Conservation (phyloP, 352 stramenopile species). For the Blastocystis sp. region DNA sequence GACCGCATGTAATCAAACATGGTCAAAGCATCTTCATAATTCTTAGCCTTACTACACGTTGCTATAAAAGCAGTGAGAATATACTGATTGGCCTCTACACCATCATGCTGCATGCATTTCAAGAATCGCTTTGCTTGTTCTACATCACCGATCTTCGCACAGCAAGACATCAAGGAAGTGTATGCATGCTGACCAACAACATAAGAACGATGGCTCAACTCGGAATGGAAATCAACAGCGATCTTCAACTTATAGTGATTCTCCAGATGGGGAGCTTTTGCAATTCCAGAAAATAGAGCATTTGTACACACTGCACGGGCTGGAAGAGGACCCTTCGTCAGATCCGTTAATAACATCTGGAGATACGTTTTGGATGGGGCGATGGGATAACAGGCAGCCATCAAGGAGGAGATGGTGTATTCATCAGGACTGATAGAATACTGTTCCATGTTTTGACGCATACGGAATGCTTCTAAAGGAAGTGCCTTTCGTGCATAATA, state of each 20-base stretch:
- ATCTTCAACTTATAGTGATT: conserved; percentile 64
- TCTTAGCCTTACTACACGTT: conserved; percentile 63
- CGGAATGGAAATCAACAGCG: conserved; percentile 48
- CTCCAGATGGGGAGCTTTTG: conserved; percentile 63
- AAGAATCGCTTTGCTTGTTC: conserved; percentile 57
- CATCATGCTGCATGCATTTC: neutral
- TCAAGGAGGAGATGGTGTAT: conserved; percentile 66
- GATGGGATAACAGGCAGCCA: conserved; percentile 56
- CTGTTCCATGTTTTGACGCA: conserved; percentile 63
- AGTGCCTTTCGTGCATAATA: conserved; percentile 67
- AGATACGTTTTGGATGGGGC: conserved; percentile 61
- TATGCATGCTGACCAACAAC: conserved; percentile 64
- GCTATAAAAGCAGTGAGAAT: conserved; percentile 64
- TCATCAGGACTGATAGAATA: conserved; percentile 58
- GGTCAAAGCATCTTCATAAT: conserved; percentile 47
- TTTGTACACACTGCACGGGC: conserved; percentile 61
- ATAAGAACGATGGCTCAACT: conserved; percentile 31
- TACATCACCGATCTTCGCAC: conserved; percentile 65
- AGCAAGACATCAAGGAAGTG: conserved; percentile 64
- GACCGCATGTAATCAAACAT: conserved; percentile 68
- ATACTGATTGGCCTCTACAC: conserved; percentile 56
- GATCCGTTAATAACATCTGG: conserved; percentile 23
- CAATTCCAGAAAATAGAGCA: conserved; percentile 55
- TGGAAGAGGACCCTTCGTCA: conserved; percentile 47
- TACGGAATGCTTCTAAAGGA: conserved; percentile 60